These are phyloP conservation scores for Diaporthe ilicicola DNA, from an alignment of 2,329 filamentous ascomycete genomes.

Conservation along the genomic window DNA sequence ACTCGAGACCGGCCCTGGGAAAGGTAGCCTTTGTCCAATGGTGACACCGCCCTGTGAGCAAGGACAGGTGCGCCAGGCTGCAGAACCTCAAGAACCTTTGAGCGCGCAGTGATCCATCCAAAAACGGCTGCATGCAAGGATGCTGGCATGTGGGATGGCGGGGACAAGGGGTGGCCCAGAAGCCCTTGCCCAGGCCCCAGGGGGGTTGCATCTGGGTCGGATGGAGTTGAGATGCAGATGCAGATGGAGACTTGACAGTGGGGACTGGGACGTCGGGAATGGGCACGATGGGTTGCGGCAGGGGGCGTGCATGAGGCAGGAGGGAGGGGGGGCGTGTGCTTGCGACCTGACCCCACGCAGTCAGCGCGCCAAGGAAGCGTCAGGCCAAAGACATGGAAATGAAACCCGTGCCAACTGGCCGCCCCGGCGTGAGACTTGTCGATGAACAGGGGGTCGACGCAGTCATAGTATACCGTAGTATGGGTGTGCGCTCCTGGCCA, in stretches of 20 bases:
- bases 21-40: slow-evolving; percentile 23
- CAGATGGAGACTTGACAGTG: slow-evolving; percentile 33
- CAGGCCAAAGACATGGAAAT: slow-evolving; percentile 14
- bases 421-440: slow-evolving; percentile 10
- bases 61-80: slow-evolving; percentile 27
- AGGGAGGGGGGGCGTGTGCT: slow-evolving; percentile 3
- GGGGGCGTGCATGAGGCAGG: slow-evolving; percentile 24
- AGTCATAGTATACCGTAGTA: slow-evolving; percentile 25
- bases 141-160: slow-evolving; percentile 29
- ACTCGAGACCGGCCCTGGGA: slow-evolving; percentile 30
- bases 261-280: slow-evolving; percentile 28
- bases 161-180: slow-evolving; percentile 29
- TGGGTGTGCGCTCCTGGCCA: slow-evolving; percentile 17
- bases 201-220: slow-evolving; percentile 33
- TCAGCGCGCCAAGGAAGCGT: slow-evolving; percentile 3
- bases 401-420: slow-evolving; percentile 19
- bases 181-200: slow-evolving; percentile 34
- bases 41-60: slow-evolving; percentile 32
- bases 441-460: slow-evolving; percentile 25
- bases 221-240: slow-evolving; percentile 34
- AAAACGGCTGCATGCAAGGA: slow-evolving; percentile 30
- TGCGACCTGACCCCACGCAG: slow-evolving; percentile 12
- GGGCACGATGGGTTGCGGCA: slow-evolving; percentile 9
- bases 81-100: slow-evolving; percentile 12
- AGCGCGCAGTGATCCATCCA: slow-evolving; percentile 22